Base-by-base conservation (phyloP, 73 alveolate genomes). In the Paramecium octaurelia region DNA sequence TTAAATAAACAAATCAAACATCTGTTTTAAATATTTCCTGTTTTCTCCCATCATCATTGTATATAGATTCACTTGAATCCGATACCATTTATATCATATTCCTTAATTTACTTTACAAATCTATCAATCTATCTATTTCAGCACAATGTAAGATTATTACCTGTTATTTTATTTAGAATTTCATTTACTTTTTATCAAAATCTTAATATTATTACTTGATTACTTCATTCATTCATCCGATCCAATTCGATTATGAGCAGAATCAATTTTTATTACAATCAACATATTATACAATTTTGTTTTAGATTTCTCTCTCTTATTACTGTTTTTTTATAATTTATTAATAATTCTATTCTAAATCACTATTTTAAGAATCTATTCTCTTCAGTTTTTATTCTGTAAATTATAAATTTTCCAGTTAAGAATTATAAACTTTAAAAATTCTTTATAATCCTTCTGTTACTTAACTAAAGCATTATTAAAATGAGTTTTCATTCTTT, bases 81-180 rank as follows among this genome's bases (percentile, higher is more conserved):
- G 18, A 20, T 31, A 38, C 57, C 57, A 80, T 43, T 80, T 16
- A 80, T 80, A 8, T 80, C 24, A 44, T 76, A 24, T 40, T 43
- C 46, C 43, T 43, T 80, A 77, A 27, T 21, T 77, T n/a, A 8
- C 71, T 12, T 77, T 77, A 11, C 1, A 77, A 29, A 9, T 42
- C 38, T 5, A 38, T 77, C 6, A 77, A 11, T 77, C 90, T 40
- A 77, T 77, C 90, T 6, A 77, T 42, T 77, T 77, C 90, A 38
- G 90, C 31, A 48, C 60, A 48, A 48, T 48, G 60, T 8, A 48
- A 8, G 3, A 48, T 48, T 48, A 48, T 48, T 48, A 29, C 1
- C 24, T 80, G 27, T 12, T 23, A 42, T 80, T 80, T 80, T 21
- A 18, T 42, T 3, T 80, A 44, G 6, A 42, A 42, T 80, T 42